Evolutionary conservation across 306 rosid species (phyloP).

Genomic region (Acmispon strigosus): DNA sequence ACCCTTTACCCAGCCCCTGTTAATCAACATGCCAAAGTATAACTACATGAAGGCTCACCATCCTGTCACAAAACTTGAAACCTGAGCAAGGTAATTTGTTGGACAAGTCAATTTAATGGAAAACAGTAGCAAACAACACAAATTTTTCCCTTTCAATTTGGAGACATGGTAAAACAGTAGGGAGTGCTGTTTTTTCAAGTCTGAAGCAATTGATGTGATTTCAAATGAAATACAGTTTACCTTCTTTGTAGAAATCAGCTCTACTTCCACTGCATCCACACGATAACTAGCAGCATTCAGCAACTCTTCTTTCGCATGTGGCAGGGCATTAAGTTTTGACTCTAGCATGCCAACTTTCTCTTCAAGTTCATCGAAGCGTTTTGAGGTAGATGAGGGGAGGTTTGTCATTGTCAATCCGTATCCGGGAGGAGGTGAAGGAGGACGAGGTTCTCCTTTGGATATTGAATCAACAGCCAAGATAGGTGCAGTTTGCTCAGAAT

Average conservation of each 20-base stretch:
- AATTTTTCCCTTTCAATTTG: not conserved
- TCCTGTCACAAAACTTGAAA: too few species aligned
- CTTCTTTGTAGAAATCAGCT: slow-evolving; percentile 78
- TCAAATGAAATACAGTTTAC: slow-evolving; percentile 25
- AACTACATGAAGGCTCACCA: not conserved
- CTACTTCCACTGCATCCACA: slow-evolving; percentile 80
- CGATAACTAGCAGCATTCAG: slow-evolving; percentile 75
- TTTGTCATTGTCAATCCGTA: slow-evolving; percentile 27
- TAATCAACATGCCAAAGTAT: too few species aligned
- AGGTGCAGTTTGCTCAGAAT: slow-evolving; percentile 16
- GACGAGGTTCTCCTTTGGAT: slow-evolving; percentile 27
- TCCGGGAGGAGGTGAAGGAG: slow-evolving; percentile 36
- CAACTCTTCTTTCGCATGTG: slow-evolving; percentile 73
- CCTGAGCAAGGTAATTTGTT: not conserved
- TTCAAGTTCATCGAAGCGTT: slow-evolving; percentile 61
- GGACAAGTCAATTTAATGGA: not conserved
- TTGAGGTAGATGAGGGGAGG: slow-evolving; percentile 39
- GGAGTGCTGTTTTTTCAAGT: not conserved
- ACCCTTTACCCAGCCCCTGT: too few species aligned
- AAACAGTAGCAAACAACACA: not conserved
- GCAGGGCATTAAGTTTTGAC: slow-evolving; percentile 60
- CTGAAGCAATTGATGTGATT: not conserved
- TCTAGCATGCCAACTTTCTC: slow-evolving; percentile 55
- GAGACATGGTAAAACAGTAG: not conserved
- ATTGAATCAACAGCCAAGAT: slow-evolving; percentile 21